Conservation (phyloP, 306 rosid genomes). For the Begonia loranthoides region DNA sequence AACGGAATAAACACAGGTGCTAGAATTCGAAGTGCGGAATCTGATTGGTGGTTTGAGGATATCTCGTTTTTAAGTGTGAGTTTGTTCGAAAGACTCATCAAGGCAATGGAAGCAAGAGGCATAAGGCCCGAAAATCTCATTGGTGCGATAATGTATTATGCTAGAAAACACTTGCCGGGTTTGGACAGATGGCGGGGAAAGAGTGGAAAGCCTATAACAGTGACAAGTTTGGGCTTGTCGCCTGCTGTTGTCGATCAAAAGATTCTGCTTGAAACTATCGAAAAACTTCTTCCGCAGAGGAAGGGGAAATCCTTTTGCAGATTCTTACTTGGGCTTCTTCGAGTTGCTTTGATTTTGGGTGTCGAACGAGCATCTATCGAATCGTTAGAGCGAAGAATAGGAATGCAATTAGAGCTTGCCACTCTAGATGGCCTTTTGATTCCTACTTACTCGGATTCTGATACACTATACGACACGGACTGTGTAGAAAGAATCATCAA, state of each 20-base stretch:
- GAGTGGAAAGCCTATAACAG: conserved; percentile 46
- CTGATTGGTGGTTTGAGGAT: conserved; percentile 99
- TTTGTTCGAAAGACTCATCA: conserved; percentile 72
- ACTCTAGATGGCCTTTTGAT: conserved; percentile 75
- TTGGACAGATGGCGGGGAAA: conserved; percentile 76
- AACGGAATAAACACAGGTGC: conserved; percentile 97
- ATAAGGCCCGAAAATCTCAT: conserved; percentile 66
- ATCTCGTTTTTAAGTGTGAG: conserved; percentile 66
- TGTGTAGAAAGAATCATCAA: conserved; percentile 54
- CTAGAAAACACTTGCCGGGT: conserved; percentile 86
- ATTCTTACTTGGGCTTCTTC: conserved; percentile 80
- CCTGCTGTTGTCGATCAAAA: conserved; percentile 70
- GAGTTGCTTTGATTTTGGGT: conserved; percentile 72
- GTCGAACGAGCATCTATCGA: conserved; percentile 46
- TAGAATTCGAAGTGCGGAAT: conserved; percentile 66
- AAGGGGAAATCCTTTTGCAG: conserved; percentile 74
- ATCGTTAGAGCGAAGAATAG: conserved; percentile 71
- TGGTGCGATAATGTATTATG: conserved; percentile 73
- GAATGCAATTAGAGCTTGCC: conserved; percentile 83
- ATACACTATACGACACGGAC: conserved; percentile 61
- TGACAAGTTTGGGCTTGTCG: conserved; percentile 63
- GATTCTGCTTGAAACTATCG: conserved; percentile 58
- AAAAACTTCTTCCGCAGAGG: conserved; percentile 76
- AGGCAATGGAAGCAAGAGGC: conserved; percentile 76
- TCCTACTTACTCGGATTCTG: conserved; percentile 75